Evolutionary conservation across 192 early-diverging fungal genomes (phyloP).

Genomic region (Pilobolus umbonatus): DNA sequence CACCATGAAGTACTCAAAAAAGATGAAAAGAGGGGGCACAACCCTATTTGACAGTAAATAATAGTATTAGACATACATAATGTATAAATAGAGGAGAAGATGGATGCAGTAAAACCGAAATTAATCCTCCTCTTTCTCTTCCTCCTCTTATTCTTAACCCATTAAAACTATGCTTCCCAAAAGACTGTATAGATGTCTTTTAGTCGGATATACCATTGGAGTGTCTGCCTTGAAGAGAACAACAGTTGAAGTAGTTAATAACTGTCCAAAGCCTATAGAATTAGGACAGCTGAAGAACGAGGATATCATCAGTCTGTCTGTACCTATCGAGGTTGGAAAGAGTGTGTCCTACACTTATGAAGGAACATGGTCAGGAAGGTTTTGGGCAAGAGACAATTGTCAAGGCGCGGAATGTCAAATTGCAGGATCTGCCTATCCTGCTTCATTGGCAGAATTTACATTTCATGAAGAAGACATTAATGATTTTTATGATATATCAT

Average conservation of each 20-base stretch:
- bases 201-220: no score
- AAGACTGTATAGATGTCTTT: no score
- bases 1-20: no score
- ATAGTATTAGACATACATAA: no score
- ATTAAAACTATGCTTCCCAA: no score
- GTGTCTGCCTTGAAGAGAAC: no score
- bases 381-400: background rate
- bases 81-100: no score
- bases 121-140: no score
- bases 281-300: slow-evolving; percentile 9
- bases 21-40: no score
- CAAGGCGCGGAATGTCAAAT: background rate
- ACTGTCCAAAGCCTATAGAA: slow-evolving; percentile 8
- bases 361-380: slow-evolving; percentile 6
- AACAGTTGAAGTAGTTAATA: background rate
- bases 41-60: no score
- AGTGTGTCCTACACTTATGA: background rate
- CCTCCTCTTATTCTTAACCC: no score
- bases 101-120: no score
- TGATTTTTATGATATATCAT: slow-evolving; percentile 31
- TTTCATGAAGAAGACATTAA: slow-evolving; percentile 7
- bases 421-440: slow-evolving; percentile 8
- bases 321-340: background rate
- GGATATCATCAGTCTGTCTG: background rate
- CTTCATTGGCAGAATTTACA: slow-evolving; percentile 30